phyloP scores from a whole-genome alignment of 305 asterid genomes.

The Vinca major region DNA sequence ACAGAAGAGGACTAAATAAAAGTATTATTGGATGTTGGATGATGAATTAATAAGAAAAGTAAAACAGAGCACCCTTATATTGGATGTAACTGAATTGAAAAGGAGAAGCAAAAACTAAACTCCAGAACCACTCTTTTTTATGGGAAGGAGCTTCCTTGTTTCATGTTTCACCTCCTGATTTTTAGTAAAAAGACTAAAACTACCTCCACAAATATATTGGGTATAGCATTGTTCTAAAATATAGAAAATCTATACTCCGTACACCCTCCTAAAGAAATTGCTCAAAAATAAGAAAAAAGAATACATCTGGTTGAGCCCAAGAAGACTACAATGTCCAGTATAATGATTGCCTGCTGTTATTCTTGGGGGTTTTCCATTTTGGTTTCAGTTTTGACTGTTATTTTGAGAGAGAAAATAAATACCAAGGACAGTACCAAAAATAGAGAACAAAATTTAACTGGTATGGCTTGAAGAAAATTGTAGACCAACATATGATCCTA shows the following conservation, averaged over 20 bases:
- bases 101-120: not conserved
- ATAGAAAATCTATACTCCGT: not conserved
- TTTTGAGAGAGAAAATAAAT: no score
- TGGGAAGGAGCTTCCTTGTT: not conserved
- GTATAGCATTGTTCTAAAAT: not conserved
- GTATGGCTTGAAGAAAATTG: no score
- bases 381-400: no score
- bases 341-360: not conserved
- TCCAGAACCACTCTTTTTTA: not conserved
- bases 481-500: not conserved
- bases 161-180: slow-evolving; percentile 5
- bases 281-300: not conserved
- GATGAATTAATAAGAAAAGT: not conserved
- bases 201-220: not conserved
- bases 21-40: no score
- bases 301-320: no score
- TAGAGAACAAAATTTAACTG: no score
- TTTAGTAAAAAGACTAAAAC: not conserved
- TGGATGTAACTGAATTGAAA: not conserved
- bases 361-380: not conserved
- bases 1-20: no score
- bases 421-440: no score
- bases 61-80: not conserved
- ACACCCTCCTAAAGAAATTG: not conserved
- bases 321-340: not conserved